These are phyloP conservation scores for Chaetothyriales sp. DNA, from an alignment of 2,329 filamentous ascomycete species.

Conservation along the genomic window DNA sequence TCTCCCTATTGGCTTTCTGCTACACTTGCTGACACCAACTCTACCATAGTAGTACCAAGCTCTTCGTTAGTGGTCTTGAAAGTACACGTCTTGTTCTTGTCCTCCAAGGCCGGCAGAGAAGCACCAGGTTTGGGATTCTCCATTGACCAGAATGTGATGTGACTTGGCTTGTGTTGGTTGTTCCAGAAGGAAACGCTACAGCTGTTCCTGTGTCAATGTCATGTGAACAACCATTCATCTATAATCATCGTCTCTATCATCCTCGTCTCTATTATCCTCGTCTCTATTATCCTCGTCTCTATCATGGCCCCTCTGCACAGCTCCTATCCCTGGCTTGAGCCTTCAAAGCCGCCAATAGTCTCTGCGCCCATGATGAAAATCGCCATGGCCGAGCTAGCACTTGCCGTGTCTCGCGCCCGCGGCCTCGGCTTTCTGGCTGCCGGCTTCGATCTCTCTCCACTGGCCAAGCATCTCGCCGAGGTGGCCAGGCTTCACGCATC, in stretches of 20 bases:
- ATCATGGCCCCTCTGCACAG: not conserved
- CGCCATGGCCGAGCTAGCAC: conserved; percentile 41
- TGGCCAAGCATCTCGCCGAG: conserved; percentile 22
- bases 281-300: not conserved
- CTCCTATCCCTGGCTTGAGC: conserved; percentile 45
- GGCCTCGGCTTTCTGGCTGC: conserved; percentile 45
- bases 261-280: too few species aligned
- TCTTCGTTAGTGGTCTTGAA: not conserved
- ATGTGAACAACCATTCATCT: not conserved
- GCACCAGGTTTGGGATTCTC: not conserved
- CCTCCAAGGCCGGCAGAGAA: not conserved
- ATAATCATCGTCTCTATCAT: too few species aligned
- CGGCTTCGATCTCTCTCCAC: conserved; percentile 34
- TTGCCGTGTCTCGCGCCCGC: conserved; percentile 44
- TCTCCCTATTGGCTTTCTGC: too few species aligned
- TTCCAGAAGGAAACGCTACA: not conserved
- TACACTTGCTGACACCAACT: not conserved
- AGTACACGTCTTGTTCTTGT: not conserved
- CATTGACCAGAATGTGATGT: not conserved
- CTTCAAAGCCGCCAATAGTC: conserved; percentile 40
- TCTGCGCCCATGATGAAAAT: conserved; percentile 58
- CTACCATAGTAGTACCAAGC: not conserved
- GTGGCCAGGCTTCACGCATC: conserved; percentile 18
- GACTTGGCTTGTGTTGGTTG: not conserved
- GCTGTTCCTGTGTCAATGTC: too few species aligned